phyloP scores from a whole-genome alignment of 495 filamentous ascomycete genomes.

The Pseudevernia furfuracea region DNA sequence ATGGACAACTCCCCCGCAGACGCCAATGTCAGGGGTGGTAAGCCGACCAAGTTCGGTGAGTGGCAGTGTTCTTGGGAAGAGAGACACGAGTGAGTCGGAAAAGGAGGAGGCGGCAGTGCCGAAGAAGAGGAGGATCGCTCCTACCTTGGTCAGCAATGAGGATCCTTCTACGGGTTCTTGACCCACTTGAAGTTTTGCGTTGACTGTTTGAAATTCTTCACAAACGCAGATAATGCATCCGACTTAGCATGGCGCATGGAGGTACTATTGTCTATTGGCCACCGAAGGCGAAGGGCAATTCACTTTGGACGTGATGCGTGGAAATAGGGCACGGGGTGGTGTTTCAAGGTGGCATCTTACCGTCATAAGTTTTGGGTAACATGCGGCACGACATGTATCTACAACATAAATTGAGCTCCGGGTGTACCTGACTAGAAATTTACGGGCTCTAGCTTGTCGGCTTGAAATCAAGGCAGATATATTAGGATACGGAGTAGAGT shows the following conservation, averaged over 20 bases:
- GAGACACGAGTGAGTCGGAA: constrained; percentile 47
- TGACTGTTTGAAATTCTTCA: background rate
- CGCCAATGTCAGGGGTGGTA: constrained; percentile 48
- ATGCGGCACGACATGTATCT: background rate
- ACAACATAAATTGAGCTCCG: background rate
- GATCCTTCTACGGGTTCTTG: constrained; percentile 11
- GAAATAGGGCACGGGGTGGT: background rate
- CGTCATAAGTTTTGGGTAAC: constrained; percentile 1
- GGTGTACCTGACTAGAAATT: constrained; percentile 9
- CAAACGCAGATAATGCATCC: background rate
- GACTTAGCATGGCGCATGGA: constrained; percentile 18
- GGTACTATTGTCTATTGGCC: constrained; percentile 7
- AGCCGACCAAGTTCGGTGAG: constrained; percentile 37
- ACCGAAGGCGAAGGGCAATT: background rate
- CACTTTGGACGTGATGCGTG: constrained; percentile 3
- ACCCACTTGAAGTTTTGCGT: background rate
- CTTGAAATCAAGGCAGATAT: background rate
- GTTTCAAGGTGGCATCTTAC: background rate
- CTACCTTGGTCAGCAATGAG: constrained; percentile 49
- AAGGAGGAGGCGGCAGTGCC: constrained; percentile 52
- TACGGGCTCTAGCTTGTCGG: constrained; percentile 1
- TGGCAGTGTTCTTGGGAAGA: constrained; percentile 49
- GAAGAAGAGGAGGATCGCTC: constrained; percentile 74
- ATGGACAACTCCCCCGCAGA: constrained; percentile 74
- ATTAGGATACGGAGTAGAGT: no score